Base-by-base conservation (phyloP, 2,329 filamentous ascomycete species). In the Shiraia bambusicola region DNA sequence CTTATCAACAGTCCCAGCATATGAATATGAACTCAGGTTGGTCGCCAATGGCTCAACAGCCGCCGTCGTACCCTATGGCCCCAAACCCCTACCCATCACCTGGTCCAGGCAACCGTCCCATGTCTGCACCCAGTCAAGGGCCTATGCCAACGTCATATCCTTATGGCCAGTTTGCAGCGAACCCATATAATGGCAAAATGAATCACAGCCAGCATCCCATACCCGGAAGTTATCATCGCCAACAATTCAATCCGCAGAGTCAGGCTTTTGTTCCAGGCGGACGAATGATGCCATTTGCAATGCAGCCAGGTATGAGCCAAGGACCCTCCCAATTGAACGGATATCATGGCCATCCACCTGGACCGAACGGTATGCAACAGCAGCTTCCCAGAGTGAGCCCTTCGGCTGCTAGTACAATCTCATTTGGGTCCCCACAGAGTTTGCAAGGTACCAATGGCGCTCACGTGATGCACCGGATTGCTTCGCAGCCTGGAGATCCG, bases 221-320 rank as follows among this genome's bases (percentile, higher is more conserved):
- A 42, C 88, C 89, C 11, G 88, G 88, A 26, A 93, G 86, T 69
- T 94, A 82, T 63, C 88, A 87, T 61, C 80, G 90, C 43, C 88
- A 89, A 57, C 82, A 86, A 10, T 96, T 97, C 73, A 96, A 96
- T 63, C 92, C 91, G 1, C 91, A 95, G 71, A 96, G 88, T 12
- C 88, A 95, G 61, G 87, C 91, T 0, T 96, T 97, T 67, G 81
- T 95, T 16, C 92, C 92, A 2, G 77, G 76, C 37, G 55, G 59
- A 74, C 80, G 47, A 19, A 60, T 59, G 28, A 56, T 55, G 44
- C 57, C 61, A 5, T 69, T 61, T 30, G 53, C 51, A n/a, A 63
- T 63, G 57, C 61, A 59, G 29, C 48, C 58, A 8, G 63, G 56
- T 38, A 63, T 63, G 55, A 44, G 48, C 19, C 56, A 52, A 25